A percentile compares a stretch with the other conserved stretches of the same genome.
phyloP scores from a whole-genome alignment of 352 stramenopile species.

The Pythium vanterpoolii region DNA sequence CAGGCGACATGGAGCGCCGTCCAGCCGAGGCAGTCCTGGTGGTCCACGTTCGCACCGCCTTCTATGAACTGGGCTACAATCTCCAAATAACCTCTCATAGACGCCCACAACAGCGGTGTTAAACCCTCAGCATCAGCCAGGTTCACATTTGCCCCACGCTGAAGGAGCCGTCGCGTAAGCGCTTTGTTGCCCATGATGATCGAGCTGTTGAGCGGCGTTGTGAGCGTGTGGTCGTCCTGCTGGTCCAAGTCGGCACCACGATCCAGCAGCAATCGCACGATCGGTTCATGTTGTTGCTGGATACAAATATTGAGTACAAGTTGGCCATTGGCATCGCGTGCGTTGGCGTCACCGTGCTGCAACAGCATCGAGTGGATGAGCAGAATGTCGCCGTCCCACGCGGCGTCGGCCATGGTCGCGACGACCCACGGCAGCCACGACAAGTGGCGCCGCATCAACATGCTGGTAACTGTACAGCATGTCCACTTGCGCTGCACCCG shows the following conservation, averaged over 20 bases:
- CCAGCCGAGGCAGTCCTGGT: slow-evolving; percentile 61
- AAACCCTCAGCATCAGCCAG: slow-evolving; percentile 56
- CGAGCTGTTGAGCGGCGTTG: slow-evolving; percentile 63
- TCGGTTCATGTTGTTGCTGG: slow-evolving; percentile 72
- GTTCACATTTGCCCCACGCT: slow-evolving; percentile 51
- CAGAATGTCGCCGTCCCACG: slow-evolving; percentile 77
- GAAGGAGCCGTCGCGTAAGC: slow-evolving; percentile 52
- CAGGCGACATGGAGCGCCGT: slow-evolving; percentile 69
- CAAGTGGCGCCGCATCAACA: slow-evolving; percentile 64
- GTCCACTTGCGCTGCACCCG: slow-evolving; percentile 56
- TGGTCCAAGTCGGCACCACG: slow-evolving; percentile 62
- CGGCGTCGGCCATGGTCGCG: slow-evolving; percentile 56
- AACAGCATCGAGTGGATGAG: slow-evolving; percentile 61
- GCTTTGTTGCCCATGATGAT: slow-evolving; percentile 87
- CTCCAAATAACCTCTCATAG: slow-evolving; percentile 69
- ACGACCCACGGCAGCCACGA: slow-evolving; percentile 63
- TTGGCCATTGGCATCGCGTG: slow-evolving; percentile 50
- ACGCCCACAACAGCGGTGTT: slow-evolving; percentile 61
- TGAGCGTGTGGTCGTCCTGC: slow-evolving; percentile 51
- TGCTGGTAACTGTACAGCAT: slow-evolving; percentile 31
- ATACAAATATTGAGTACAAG: slow-evolving; percentile 71
- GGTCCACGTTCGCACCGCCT: slow-evolving; percentile 51
- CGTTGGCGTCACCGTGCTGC: slow-evolving; percentile 47
- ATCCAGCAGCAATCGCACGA: slow-evolving; percentile 65
- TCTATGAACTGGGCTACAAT: slow-evolving; percentile 68